Evolutionary conservation across 2,329 filamentous ascomycete species (phyloP), one percentile per base, ranked within the genome.

Genomic region (Aspergillus oerlinghausenensis): DNA sequence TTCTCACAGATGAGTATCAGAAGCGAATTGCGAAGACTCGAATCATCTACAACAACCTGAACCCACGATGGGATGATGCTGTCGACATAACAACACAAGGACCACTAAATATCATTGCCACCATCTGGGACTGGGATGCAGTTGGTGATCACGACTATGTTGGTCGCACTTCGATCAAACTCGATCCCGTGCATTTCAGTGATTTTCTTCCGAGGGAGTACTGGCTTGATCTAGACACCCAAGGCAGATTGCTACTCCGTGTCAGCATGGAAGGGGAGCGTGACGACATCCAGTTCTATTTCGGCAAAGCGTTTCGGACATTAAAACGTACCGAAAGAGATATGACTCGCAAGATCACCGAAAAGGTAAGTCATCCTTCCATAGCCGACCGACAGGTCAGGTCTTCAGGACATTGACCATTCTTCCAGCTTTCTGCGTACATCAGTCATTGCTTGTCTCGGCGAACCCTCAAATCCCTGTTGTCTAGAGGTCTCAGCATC

Each of bases 221-320:
- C 72, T 99, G 94, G 94, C 84, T 99, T 19, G 93, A 97, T 70
- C 83, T 99, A 49, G 94, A 99, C 72, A 96, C 93, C 0, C 94
- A 99, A 73, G 94, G 94, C 7, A 84, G 93, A 51, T 76, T 99
- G 32, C 77, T 99, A 56, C 84, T 99, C 52, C 85, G 93, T 60
- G 92, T 99, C 52, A 97, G 92, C 70, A 99, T 99, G 94, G 94
- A 99, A 76, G 94, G 94, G 52, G 94, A 99, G 76, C 85, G 94
- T 60, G 94, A 99, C 70, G 94, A 99, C 70, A 99, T 99, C 57
- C 90, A 97, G 68, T 99, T 99, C 74, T 93, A 97, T 70, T 97
- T 97, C 74, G 94, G 92, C 66, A 97, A 97, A 75, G 90, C 94
- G 26, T 99, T 99, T 78, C 85, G 94, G 49, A 91, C 93, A 58